A percentile compares a stretch with the other conserved stretches of the same genome.
These are phyloP conservation scores for Podaxis rugospora DNA, from an alignment of 768 basidiomycete genomes.

Conservation along the genomic window DNA sequence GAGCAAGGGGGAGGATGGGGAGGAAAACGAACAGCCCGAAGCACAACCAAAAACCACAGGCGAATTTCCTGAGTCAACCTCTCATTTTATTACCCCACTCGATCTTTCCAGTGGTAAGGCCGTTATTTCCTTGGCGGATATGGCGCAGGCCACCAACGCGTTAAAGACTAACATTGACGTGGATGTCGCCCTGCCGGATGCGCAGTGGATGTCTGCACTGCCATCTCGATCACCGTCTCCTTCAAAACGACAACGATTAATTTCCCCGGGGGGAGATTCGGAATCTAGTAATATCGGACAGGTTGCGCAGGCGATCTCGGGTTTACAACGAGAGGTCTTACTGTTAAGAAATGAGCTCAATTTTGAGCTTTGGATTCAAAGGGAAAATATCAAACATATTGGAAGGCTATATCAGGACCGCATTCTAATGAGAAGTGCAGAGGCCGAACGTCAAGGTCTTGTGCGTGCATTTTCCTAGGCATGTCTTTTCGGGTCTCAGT, in stretches of 20 bases:
- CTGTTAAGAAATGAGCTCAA: slow-evolving; percentile 78
- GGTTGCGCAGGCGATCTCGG: slow-evolving; percentile 62
- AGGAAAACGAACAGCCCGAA: not conserved
- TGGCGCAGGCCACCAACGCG: slow-evolving; percentile 68
- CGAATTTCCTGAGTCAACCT: not conserved
- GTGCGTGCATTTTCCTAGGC: slow-evolving; percentile 36
- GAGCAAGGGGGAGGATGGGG: not conserved
- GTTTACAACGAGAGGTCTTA: slow-evolving; percentile 71
- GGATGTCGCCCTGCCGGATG: slow-evolving; percentile 48
- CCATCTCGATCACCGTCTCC: slow-evolving; percentile 17
- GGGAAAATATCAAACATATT: slow-evolving; percentile 79
- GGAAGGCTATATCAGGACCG: slow-evolving; percentile 75
- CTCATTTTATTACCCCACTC: slow-evolving; percentile 28
- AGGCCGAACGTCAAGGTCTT: slow-evolving; percentile 77
- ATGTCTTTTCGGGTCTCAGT: not conserved
- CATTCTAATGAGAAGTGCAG: slow-evolving; percentile 67
- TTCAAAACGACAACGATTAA: not conserved
- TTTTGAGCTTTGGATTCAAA: slow-evolving; percentile 79
- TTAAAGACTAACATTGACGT: slow-evolving; percentile 69
- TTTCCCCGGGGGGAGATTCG: not conserved
- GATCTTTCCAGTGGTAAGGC: slow-evolving; percentile 33
- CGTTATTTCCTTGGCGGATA: slow-evolving; percentile 65
- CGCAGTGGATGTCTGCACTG: slow-evolving; percentile 45
- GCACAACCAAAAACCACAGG: not conserved
- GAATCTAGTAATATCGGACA: slow-evolving; percentile 31